These are phyloP conservation scores for Cardiospermum halicacabum DNA, from an alignment of 345 rosid genomes.

Conservation along the genomic window DNA sequence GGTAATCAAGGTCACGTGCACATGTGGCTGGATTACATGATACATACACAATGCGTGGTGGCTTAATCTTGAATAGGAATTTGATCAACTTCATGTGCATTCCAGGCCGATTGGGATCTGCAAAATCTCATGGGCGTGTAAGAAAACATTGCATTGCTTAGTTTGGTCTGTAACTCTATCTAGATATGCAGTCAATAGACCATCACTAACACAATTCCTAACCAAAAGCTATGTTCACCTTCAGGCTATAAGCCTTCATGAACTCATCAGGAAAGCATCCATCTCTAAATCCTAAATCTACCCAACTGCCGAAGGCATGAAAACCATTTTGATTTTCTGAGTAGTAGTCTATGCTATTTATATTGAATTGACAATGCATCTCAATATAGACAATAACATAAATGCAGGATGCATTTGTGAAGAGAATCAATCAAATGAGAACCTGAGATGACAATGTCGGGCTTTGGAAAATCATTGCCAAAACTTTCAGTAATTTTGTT, in stretches of 20 bases:
- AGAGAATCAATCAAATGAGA: conserved; percentile 14
- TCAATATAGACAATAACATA: background rate
- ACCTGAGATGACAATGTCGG: conserved; percentile 88
- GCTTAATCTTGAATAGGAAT: conserved; percentile 71
- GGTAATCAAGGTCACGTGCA: conserved; percentile 92
- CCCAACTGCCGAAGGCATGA: background rate
- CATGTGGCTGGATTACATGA: conserved; percentile 96
- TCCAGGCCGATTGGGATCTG: conserved; percentile 98
- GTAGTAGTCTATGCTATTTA: background rate
- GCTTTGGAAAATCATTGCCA: conserved; percentile 74
- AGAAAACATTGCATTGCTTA: background rate
- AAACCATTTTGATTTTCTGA: background rate
- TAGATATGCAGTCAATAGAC: background rate
- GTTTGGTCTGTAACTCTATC: background rate
- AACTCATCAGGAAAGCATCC: background rate
- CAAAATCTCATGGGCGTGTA: conserved; percentile 16
- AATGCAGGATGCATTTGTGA: background rate
- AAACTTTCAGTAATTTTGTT: conserved; percentile 83
- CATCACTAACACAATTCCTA: background rate
- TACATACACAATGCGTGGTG: conserved; percentile 71
- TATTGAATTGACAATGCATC: background rate
- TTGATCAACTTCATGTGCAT: conserved; percentile 95
- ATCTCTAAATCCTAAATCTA: background rate
- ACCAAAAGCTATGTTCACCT: background rate
- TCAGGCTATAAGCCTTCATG: background rate